Evolutionary conservation across 495 filamentous ascomycete species (phyloP).

Genomic region (Talaromyces adpressus): DNA sequence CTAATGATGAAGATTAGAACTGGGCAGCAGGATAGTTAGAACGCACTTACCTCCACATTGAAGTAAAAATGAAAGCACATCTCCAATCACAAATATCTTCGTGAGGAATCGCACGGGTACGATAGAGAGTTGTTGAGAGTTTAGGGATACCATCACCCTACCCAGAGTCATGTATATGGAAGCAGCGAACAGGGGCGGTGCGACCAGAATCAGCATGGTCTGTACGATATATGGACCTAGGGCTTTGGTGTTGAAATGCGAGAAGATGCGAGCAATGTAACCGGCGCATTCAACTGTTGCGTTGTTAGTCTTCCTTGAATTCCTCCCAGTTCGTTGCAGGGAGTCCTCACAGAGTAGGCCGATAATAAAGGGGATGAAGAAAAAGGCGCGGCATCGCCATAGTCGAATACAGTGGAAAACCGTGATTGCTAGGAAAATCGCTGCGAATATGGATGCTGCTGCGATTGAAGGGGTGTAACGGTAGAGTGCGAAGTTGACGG

Average conservation of each 20-base stretch:
- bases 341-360: constrained; percentile 48
- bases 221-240: constrained; percentile 31
- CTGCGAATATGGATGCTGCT: constrained; percentile 41
- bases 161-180: constrained; percentile 57
- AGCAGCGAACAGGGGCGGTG: constrained; percentile 35
- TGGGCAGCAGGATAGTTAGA: background rate
- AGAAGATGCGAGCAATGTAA: constrained; percentile 38
- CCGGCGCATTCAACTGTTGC: constrained; percentile 50
- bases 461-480: constrained; percentile 36
- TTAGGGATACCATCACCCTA: constrained; percentile 35
- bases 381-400: constrained; percentile 44
- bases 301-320: background rate
- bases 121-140: constrained; percentile 29
- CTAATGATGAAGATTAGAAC: constrained; percentile 5
- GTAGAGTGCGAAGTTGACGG: constrained; percentile 9
- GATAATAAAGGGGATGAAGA: constrained; percentile 52
- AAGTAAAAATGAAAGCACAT: constrained; percentile 27
- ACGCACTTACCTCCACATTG: constrained; percentile 21
- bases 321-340: background rate
- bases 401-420: constrained; percentile 43
- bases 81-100: constrained; percentile 31
- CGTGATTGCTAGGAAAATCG: constrained; percentile 42
- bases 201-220: constrained; percentile 26
- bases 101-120: constrained; percentile 22
- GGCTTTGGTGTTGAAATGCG: constrained; percentile 15